Base-by-base conservation (phyloP, 2,329 filamentous ascomycete genomes). In the Aureobasidium vineae region DNA sequence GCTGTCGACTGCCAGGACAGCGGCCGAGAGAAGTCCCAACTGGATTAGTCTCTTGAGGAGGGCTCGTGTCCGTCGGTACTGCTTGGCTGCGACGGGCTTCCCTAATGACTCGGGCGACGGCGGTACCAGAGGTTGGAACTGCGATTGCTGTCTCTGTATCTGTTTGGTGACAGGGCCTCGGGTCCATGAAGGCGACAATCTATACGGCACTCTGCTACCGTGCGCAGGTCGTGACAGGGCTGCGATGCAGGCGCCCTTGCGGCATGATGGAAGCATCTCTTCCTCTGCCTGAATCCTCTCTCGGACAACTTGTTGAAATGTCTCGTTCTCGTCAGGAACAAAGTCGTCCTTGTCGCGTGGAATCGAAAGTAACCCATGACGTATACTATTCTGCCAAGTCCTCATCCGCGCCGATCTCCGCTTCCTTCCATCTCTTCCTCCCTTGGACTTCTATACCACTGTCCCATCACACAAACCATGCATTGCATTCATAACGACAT, bases 71-170 rank as follows among this genome's bases (percentile, higher is more conserved):
- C 86, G 86, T 19, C 82, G 84, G 75, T 91, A 96, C 67, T 88
- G 84, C 75, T 89, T 92, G 13, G 90, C 87, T 10, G 85, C 82
- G 23, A 81, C 82, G 0, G 92, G 89, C 65, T 85, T 87, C 61
- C 92, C 92, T 36, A 98, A 84, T 43, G 90, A 90, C 68, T 84
- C 85, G 6, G 93, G 93, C 5, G 90, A 87, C 0, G 92, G 92
- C 6, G 93, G 93, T 52, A 73, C 75, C 21, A 79, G 72, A 52
- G 79, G 79, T 59, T 79, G 73, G 72, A 81, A 82, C 71, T 77
- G 76, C 31, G 71, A 72, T 31, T 74, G 71, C 16, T 59, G 43
- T 41, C 52, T 43, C 28, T 57, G 52, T 36, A 56, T 33, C 31
- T 49, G 40, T 28, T 40, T 65, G 31, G 41, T 21, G 63, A 65